phyloP scores from a whole-genome alignment of 768 basidiomycete genomes.

The Leccinum imitatum region DNA sequence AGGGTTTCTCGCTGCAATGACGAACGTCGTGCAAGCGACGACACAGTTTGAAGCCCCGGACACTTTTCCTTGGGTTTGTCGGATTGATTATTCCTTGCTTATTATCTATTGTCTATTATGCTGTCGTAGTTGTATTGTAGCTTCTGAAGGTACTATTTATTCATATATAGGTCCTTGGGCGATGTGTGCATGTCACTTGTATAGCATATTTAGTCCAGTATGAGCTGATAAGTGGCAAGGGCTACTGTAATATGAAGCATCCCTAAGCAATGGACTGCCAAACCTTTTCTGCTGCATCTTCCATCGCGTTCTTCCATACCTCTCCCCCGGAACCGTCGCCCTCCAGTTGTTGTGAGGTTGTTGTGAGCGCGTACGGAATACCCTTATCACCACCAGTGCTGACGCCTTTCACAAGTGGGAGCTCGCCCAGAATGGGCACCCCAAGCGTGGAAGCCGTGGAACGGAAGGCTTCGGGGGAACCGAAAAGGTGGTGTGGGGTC shows the following conservation, averaged over 20 bases:
- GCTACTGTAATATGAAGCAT: not conserved
- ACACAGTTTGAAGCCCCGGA: not conserved
- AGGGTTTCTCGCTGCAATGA: constrained; percentile 46
- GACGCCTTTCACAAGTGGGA: constrained; percentile 77
- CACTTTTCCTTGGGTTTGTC: not conserved
- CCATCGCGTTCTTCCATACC: constrained; percentile 35
- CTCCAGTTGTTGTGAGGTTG: constrained; percentile 13
- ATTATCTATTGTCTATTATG: not conserved
- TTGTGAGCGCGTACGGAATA: constrained; percentile 45
- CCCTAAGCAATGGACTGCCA: constrained; percentile 27
- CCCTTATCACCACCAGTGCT: constrained; percentile 74
- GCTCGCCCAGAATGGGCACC: constrained; percentile 69
- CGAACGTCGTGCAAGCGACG: not conserved
- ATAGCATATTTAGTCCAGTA: not conserved
- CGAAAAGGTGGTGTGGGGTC: constrained; percentile 64
- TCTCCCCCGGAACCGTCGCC: constrained; percentile 29
- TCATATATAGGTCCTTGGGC: not conserved
- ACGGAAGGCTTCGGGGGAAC: constrained; percentile 64
- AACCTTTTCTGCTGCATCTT: constrained; percentile 28
- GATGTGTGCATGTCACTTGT: not conserved
- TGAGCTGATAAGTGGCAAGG: no score
- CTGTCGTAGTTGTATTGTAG: not conserved
- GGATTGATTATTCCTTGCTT: not conserved
- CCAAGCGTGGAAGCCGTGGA: constrained; percentile 54
- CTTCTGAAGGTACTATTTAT: not conserved